phyloP scores from a whole-genome alignment of 2,329 filamentous ascomycete genomes.

The Daldinia sp. region DNA sequence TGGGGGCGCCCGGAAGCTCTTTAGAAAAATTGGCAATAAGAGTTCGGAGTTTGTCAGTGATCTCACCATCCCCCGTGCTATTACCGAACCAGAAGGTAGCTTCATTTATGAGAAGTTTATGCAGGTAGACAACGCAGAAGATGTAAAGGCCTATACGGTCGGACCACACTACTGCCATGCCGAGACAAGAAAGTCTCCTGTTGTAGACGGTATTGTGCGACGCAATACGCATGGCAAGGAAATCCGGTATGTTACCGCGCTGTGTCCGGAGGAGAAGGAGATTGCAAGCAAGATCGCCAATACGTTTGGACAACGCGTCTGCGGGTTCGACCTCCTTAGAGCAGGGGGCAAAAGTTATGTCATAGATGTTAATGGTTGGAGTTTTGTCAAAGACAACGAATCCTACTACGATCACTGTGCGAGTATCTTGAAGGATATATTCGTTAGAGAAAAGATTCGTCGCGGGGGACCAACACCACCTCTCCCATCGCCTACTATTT shows the following conservation, averaged over 20 bases:
- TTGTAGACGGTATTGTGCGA: constrained; percentile 94
- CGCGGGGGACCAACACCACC: constrained; percentile 71
- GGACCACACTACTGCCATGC: constrained; percentile 94
- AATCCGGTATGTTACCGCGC: constrained; percentile 90
- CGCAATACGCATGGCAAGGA: constrained; percentile 98
- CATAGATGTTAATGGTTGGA: constrained; percentile 99
- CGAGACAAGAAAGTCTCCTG: constrained; percentile 95
- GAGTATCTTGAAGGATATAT: constrained; percentile 87
- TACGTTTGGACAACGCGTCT: constrained; percentile 93
- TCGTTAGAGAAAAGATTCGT: constrained; percentile 81
- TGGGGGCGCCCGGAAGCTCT: constrained; percentile 90
- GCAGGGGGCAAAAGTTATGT: constrained; percentile 93
- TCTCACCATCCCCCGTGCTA: constrained; percentile 80
- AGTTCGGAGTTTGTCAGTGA: constrained; percentile 92
- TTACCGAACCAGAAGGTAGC: constrained; percentile 83
- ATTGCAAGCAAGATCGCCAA: constrained; percentile 92
- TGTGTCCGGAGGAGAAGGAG: constrained; percentile 82
- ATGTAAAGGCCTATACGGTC: constrained; percentile 98
- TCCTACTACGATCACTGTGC: constrained; percentile 96
- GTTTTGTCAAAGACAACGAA: constrained; percentile 99
- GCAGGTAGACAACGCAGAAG: constrained; percentile 95
- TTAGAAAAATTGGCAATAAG: constrained; percentile 98
- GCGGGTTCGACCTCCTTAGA: constrained; percentile 93
- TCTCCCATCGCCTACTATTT: constrained; percentile 61
- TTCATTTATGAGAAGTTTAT: constrained; percentile 99